A percentile compares a stretch with the other conserved stretches of the same genome.
Evolutionary conservation across 1,284 basidiomycete species (phyloP).

Genomic region (Meira nashicola): DNA sequence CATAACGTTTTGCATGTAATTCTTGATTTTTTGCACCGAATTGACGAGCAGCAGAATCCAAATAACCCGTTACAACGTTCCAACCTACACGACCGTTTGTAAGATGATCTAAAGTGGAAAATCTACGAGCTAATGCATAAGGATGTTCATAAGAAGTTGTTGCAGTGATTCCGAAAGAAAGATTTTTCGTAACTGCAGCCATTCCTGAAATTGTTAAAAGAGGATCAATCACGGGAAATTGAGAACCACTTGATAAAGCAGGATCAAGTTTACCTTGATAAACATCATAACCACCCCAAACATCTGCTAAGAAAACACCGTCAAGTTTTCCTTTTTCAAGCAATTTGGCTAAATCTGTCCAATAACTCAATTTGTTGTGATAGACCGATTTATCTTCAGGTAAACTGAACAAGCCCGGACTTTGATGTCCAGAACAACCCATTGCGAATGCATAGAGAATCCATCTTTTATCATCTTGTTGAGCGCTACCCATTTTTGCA

Average conservation of each 20-base stretch:
- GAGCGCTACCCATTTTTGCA: not conserved
- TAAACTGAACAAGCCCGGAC: constrained; percentile 39
- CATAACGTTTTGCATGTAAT: constrained; percentile 39
- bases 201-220: constrained; percentile 38
- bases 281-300: constrained; percentile 46
- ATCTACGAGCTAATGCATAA: constrained; percentile 50
- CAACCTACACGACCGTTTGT: constrained; percentile 53
- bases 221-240: constrained; percentile 47
- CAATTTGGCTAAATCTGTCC: constrained; percentile 42
- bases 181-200: constrained; percentile 36
- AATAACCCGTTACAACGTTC: constrained; percentile 54
- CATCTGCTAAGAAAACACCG: constrained; percentile 48
- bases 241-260: constrained; percentile 37
- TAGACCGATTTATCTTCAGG: constrained; percentile 29
- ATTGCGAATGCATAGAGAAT: constrained; percentile 33
- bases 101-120: constrained; percentile 53
- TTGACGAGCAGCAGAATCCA: constrained; percentile 50
- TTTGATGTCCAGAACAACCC: constrained; percentile 44
- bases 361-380: constrained; percentile 44
- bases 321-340: constrained; percentile 37
- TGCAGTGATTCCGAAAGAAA: constrained; percentile 45
- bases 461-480: not conserved
- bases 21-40: constrained; percentile 43
- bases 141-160: constrained; percentile 50
- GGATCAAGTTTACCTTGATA: constrained; percentile 36